These are phyloP conservation scores for Cyclospora cayetanensis DNA, from an alignment of 169 alveolate species.

Conservation along the genomic window DNA sequence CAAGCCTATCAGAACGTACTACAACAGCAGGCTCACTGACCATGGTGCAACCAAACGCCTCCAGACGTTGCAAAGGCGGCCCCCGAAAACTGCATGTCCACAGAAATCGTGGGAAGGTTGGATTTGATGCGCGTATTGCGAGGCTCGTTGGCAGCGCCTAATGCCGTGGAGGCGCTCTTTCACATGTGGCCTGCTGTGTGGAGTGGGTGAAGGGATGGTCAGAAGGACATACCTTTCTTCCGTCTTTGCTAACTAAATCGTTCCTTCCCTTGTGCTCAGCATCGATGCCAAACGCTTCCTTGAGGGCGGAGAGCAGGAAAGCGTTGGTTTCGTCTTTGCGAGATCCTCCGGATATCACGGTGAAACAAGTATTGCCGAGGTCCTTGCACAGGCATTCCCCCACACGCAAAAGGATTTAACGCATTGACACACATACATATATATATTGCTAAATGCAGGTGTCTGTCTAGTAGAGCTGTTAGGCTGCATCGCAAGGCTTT, in stretches of 20 bases:
- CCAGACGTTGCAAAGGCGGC: constrained; percentile 81
- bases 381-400: constrained; percentile 47
- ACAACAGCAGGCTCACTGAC: constrained; percentile 36
- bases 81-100: constrained; percentile 78
- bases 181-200: not conserved
- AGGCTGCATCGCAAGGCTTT: not conserved
- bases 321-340: constrained; percentile 73
- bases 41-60: constrained; percentile 84
- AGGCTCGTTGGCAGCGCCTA: too few relatives aligned
- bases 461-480: not conserved
- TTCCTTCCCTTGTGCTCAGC: constrained; percentile 83
- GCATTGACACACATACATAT: not conserved
- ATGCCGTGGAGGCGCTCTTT: too few relatives aligned
- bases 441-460: not conserved
- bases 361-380: constrained; percentile 84
- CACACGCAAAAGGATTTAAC: not conserved
- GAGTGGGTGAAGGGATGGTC: not conserved
- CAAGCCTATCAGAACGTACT: not conserved
- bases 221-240: constrained; percentile 25
- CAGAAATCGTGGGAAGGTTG: too few relatives aligned
- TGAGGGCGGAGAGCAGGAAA: constrained; percentile 77
- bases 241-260: constrained; percentile 77
- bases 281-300: constrained; percentile 68
- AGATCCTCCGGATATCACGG: constrained; percentile 74
- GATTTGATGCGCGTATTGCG: too few relatives aligned